Evolutionary conservation across 1,139 yeast species (phyloP), one percentile per base, ranked within the genome.

Genomic region (Suhomyces maxii): DNA sequence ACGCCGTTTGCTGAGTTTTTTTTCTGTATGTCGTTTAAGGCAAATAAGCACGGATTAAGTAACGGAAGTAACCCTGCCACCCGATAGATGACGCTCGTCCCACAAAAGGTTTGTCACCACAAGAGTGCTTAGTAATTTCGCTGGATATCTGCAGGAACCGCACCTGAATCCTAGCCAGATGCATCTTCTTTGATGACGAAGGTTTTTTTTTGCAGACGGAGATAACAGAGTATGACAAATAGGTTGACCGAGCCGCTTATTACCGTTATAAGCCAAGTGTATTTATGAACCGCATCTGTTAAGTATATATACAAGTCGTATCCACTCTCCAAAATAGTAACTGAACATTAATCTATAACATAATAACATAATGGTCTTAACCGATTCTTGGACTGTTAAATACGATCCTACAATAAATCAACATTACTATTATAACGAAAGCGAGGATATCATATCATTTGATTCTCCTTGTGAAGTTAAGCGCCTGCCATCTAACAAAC

Each of bases 381-480:
- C 31, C 7, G 31, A 28, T 14, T 39, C 42, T 6, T 61, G 63
- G 63, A 52, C 52, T 40, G 50, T 60, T 25, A 55, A 58, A 32
- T 74, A 58, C 54, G 79, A 74, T 53, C 49, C 58, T 3, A 57
- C 60, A 23, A 59, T 74, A 44, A 60, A 69, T 37, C 74, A 71
- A 53, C 61, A 69, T 51, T 73, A 73, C 57, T 74, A 70, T 50
- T 49, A 65, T 31, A 69, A 73, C 55, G 54, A 62, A 13, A 49
- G 52, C 28, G 71, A 68, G 42, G 65, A 67, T 40, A 51, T 67
- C 4, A 60, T 71, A 11, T 57, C 71, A 13, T 74, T 72, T 51
- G 79, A 74, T 52, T 63, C 63, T 37, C 79, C 79, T 3, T 63
- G 69, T 48, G 79, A 74, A 53, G 79, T 74, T 7, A 62, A 63